Conservation (phyloP, 176 grass and related monocot species). For the Cymbopogon citratus region DNA sequence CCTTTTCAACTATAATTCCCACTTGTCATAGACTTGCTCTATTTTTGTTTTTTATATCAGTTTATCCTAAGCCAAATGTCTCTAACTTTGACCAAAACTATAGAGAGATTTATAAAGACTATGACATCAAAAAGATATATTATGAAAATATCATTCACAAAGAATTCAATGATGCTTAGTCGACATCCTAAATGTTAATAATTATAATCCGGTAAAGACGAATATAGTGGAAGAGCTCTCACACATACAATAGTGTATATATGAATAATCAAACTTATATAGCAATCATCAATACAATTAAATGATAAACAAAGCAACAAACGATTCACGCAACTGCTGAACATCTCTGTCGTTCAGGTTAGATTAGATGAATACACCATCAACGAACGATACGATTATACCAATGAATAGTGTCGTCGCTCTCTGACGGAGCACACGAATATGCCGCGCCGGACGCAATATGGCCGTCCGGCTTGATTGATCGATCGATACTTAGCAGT, state of each 20-base stretch:
- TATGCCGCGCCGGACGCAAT: not conserved
- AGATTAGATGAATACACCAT: not conserved
- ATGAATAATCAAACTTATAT: not conserved
- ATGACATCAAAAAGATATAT: too few species aligned
- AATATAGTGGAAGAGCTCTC: not conserved
- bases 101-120: too few species aligned
- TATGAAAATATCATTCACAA: too few species aligned
- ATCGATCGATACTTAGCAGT: not conserved
- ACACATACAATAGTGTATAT: not conserved
- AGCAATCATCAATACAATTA: not conserved
- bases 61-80: too few species aligned
- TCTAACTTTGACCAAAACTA: too few species aligned
- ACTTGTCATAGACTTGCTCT: too few species aligned
- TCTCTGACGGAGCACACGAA: not conserved
- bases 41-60: too few species aligned
- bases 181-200: too few species aligned
- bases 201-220: not conserved
- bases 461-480: not conserved
- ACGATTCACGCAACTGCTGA: not conserved
- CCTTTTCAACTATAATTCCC: too few species aligned
- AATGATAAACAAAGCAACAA: not conserved
- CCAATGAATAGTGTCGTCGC: not conserved
- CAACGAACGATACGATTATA: not conserved
- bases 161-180: too few species aligned
- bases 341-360: not conserved